Conservation (phyloP, 345 rosid species). For the Carallia brachiata region DNA sequence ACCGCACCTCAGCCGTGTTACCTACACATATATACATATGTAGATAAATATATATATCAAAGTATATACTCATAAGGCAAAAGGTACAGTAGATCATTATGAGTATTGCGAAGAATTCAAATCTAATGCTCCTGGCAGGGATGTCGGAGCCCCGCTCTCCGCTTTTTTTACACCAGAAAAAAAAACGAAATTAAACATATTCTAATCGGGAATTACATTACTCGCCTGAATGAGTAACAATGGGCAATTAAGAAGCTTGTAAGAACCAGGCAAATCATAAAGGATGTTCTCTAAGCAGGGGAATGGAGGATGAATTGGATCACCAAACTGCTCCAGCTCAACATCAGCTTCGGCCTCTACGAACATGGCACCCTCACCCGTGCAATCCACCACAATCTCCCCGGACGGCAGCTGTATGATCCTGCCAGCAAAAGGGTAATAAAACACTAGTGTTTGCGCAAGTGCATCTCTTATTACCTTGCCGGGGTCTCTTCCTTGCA, state of each 20-base stretch:
- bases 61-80: too few species aligned
- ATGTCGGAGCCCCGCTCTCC: too few species aligned
- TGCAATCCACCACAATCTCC: too few species aligned
- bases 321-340: neutral
- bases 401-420: neutral
- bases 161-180: too few species aligned
- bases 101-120: too few species aligned
- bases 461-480: slow-evolving; percentile 2
- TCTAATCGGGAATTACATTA: too few species aligned
- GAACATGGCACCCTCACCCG: neutral
- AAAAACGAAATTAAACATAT: neutral
- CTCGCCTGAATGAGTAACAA: slow-evolving; percentile 14
- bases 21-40: neutral
- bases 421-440: slow-evolving; percentile 8
- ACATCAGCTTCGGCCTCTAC: slow-evolving; percentile 15
- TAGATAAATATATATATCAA: too few species aligned
- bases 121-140: too few species aligned
- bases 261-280: slow-evolving; percentile 1
- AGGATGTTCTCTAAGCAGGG: slow-evolving; percentile 6
- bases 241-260: neutral
- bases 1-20: slow-evolving; percentile 16
- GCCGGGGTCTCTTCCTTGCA: slow-evolving; percentile 11
- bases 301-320: slow-evolving; percentile 8
- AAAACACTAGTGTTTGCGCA: neutral
- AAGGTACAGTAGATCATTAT: too few species aligned